Evolutionary conservation across 202 grass and related monocot species (phyloP), one percentile per base, ranked within the genome.

Genomic region (Elaeis oleifera): DNA sequence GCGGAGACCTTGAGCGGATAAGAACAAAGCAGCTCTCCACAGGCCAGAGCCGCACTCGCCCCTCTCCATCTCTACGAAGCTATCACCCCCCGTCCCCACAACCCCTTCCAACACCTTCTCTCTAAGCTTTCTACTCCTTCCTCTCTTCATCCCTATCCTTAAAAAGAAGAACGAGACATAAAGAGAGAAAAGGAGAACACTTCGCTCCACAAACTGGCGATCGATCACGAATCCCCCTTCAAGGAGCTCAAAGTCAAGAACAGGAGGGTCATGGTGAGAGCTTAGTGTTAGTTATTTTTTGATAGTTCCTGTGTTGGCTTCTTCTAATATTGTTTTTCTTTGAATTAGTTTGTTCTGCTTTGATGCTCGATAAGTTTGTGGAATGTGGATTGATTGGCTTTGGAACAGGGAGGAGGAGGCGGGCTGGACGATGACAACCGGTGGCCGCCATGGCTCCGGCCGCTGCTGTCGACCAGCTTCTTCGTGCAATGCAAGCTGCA

Each of bases 391-490:
- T 29, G 14, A 20, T 48, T 36, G 27, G 52, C 13, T 39, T 29
- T 56, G 65, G 53, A 56, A 56, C 65, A 68, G 65, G 65, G 65
- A 15, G 65, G 52, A 3, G 65, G 57, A 59, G 25, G 20, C 20
- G 20, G 53, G n/a, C 22, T 13, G 23, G 57, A 29, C 23, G 65
- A 54, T 8, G 64, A 67, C 5, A 8, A 39, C 27, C 65, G 28
- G 65, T 56, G 65, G 65, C 65, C 65, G 18, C 65, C 65, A 9
- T 68, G 65, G 65, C 65, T 68, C 26, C 52, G 27, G 27, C 65
- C 65, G 52, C 65, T 68, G 24, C 65, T 68, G 52, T 68, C 65
- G 65, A 68, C 65, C 11, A 68, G n/a, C 17, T 68, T 68, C 65
- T 68, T 68, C 65, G 52, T 56, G 51, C 65, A 68, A 56, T 68